Base-by-base conservation (phyloP, 306 rosid genomes). In the Citrullus colocynthis region DNA sequence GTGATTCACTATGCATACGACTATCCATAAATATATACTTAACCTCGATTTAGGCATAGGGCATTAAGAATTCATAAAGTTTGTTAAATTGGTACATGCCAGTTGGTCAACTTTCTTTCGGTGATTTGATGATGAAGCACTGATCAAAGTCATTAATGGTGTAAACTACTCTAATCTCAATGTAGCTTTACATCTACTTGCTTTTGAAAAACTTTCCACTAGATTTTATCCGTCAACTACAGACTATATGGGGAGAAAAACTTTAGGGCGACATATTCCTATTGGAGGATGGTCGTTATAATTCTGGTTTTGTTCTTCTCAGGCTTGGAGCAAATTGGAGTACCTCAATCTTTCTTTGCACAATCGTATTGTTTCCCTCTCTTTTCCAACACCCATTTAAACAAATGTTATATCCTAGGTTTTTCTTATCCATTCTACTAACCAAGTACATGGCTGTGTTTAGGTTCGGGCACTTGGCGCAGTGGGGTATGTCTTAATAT, bases 391-490 rank as follows among this genome's bases (percentile, higher is more conserved):
- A 37, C 58, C 60, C 18, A 41, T 72, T 77, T 75, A 51, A 78
- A 81, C 73, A 69, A 60, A 49, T 71, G 55, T 13, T 74, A 39
- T 60, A 12, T 74, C 51, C 21, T 52, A 78, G 20, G 30, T 30
- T 49, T n/a, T 37, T 28, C 7, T 49, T 15, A 49, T 49, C 44
- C 12, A 48, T 48, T 30, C 45, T 49, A 73, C 77, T 73, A 73
- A 72, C 42, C 7, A 34, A 41, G 42, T 16, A 77, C 17, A 28
- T 30, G 61, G 18, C 24, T 80, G 49, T 49, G 80, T 75, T 63
- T 86, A 95, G 99, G 96, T 95, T 78, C 88, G 97, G 72, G 80
- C 99, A 17, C 37, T 89, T 34, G 99, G 99, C 62, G 89, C 97
- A 4, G 92, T 91, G 66, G 99, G 96, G 41, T 95, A 92, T 82